Percentiles rank a stretch among this genome's conserved stretches.
phyloP scores from a whole-genome alignment of 1,284 basidiomycete genomes.

The Rhodotorula sp. region DNA sequence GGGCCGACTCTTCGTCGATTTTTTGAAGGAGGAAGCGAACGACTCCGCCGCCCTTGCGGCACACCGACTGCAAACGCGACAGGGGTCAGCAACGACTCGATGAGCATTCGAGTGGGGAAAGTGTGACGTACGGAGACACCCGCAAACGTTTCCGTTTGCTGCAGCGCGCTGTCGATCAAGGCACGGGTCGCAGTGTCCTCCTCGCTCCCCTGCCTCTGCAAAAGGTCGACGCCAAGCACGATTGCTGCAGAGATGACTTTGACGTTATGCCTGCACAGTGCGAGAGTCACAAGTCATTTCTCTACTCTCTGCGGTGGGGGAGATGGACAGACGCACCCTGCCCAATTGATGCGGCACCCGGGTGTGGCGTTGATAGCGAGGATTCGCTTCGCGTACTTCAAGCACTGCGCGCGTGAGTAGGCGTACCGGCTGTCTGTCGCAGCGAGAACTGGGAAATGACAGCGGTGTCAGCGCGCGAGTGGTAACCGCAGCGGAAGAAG shows the following conservation, averaged over 20 bases:
- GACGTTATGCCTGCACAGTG: background rate
- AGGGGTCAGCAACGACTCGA: background rate
- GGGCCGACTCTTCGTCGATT: constrained; percentile 4
- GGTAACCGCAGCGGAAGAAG: background rate
- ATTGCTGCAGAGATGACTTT: constrained; percentile 21
- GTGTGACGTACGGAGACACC: constrained; percentile 7
- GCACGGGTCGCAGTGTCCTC: constrained; percentile 12
- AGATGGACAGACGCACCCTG: background rate
- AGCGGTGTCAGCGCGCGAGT: background rate
- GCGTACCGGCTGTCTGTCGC: constrained; percentile 23
- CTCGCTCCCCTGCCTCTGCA: constrained; percentile 19
- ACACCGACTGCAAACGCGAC: background rate
- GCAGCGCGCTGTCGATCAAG: background rate
- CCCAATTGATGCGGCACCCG: constrained; percentile 13
- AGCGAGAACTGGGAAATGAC: constrained; percentile 17
- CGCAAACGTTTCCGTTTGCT: constrained; percentile 1
- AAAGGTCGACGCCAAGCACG: constrained; percentile 17
- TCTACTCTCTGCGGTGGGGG: too few relatives aligned
- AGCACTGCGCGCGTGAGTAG: constrained; percentile 15
- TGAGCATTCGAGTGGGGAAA: background rate
- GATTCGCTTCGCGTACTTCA: constrained; percentile 32
- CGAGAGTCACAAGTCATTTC: too few relatives aligned
- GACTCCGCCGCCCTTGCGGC: constrained; percentile 13
- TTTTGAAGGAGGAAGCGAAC: constrained; percentile 26
- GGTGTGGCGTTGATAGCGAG: constrained; percentile 23